Evolutionary conservation across 1,139 yeast genomes (phyloP), one percentile per base, ranked within the genome.

Genomic region (Geotrichum histeridarum): DNA sequence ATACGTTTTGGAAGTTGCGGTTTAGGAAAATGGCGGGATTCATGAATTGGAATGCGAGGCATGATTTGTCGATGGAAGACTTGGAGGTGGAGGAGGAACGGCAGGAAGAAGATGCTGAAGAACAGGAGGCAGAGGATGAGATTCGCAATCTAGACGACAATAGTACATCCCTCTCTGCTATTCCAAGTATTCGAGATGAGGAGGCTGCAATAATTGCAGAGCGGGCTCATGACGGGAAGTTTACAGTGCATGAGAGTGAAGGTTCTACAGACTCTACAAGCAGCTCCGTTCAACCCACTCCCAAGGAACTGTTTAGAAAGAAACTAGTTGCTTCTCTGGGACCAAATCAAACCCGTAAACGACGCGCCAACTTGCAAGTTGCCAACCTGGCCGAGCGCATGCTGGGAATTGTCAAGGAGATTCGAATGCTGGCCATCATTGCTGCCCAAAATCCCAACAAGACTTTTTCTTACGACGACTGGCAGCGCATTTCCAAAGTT

Each of bases 401-500:
- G 67, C n/a, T 63, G 59, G 58, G 62, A 64, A 51, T 55, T 65
- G 15, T 69, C 71, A 48, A 48, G 38, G 59, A 30, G 27, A 27
- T 42, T 4, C 55, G 62, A 42, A 37, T 46, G 8, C 52, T 63
- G 8, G 46, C 58, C 27, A 41, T 60, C 8, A 53, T 65, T 22
- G 63, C 70, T 8, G 56, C 68, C n/a, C 62, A 65, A 67, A 78
- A 67, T 55, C 61, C 73, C 49, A 55, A 65, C 27, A 17, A 42
- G 12, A 9, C 22, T 5, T 42, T 42, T 54, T 53, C 68, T 2
- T 78, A 65, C 58, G 71, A 73, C 5, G 81, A 80, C 45, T 81
- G 84, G 84, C 62, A 62, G 7, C 64, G 67, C 11, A 64, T 78
- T 11, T 59, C 70, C 2, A 64, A 66, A 9, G 61, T 63, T 4